Evolutionary conservation across 2,329 filamentous ascomycete species (phyloP).

Genomic region (Phialophora verrucosa): DNA sequence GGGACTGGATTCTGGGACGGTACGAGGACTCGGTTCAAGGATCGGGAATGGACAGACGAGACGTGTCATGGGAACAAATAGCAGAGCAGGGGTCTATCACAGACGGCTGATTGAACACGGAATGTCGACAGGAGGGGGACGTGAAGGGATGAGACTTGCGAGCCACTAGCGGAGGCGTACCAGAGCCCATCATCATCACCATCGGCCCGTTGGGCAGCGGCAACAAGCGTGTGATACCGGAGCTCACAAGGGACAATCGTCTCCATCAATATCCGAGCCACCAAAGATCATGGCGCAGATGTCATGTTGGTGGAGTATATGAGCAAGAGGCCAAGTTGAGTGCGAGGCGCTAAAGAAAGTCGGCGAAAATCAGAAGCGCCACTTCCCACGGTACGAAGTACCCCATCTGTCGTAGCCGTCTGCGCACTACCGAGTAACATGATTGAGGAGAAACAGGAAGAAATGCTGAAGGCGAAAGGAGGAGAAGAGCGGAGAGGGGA

Average conservation of each 20-base stretch:
- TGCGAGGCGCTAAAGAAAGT: not conserved
- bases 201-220: constrained; percentile 1
- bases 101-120: not conserved
- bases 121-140: not conserved
- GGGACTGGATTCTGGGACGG: not conserved
- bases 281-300: not conserved
- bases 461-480: constrained; percentile 6
- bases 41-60: not conserved
- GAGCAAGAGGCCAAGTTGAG: not conserved
- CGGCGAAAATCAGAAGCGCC: not conserved
- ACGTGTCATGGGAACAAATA: not conserved
- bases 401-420: constrained; percentile 13
- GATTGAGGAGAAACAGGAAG: not conserved
- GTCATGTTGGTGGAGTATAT: not conserved
- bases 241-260: not conserved
- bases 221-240: not conserved
- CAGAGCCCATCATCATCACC: not conserved
- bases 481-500: constrained; percentile 15
- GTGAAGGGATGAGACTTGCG: constrained; percentile 11
- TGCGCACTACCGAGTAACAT: not conserved
- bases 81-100: not conserved
- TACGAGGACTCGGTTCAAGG: not conserved
- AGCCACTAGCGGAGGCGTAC: not conserved
- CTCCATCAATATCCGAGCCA: not conserved
- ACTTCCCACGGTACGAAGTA: constrained; percentile 6